phyloP scores from a whole-genome alignment of 306 rosid genomes.

The barrel medic (Medicago truncatula) region DNA sequence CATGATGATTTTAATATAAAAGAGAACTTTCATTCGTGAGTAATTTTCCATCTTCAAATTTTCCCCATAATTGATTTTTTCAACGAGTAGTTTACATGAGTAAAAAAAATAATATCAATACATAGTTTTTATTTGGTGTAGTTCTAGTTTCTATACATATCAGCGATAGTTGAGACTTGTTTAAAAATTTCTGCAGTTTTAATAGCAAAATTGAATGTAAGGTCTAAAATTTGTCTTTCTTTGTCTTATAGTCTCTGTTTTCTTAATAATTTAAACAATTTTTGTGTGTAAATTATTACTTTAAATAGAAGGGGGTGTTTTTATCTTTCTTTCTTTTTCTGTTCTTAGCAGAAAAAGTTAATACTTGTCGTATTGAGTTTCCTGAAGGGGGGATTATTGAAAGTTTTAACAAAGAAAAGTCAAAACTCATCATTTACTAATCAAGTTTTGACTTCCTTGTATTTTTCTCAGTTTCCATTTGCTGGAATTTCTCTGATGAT shows the following conservation, averaged over 20 bases:
- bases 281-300: too few relatives aligned
- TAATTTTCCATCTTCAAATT: too few relatives aligned
- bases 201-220: not conserved
- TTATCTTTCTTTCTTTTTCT: too few relatives aligned
- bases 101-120: too few relatives aligned
- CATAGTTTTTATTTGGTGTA: too few relatives aligned
- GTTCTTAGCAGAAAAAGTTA: too few relatives aligned
- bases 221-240: not conserved
- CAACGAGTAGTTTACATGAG: too few relatives aligned
- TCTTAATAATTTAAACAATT: too few relatives aligned
- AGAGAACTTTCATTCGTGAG: not conserved
- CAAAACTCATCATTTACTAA: conserved; percentile 10
- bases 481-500: conserved; percentile 2
- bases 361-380: too few relatives aligned
- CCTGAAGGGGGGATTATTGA: not conserved
- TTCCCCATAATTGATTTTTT: too few relatives aligned
- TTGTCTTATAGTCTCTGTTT: conserved; percentile 12
- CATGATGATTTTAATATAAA: conserved; percentile 20
- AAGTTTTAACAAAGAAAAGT: too few relatives aligned
- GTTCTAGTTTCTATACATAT: not conserved
- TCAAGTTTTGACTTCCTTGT: not conserved
- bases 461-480: conserved; percentile 1
- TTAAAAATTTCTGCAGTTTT: not conserved
- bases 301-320: too few relatives aligned
- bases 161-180: not conserved